phyloP scores from a whole-genome alignment of 306 rosid genomes.

The Prinsepia uniflora region DNA sequence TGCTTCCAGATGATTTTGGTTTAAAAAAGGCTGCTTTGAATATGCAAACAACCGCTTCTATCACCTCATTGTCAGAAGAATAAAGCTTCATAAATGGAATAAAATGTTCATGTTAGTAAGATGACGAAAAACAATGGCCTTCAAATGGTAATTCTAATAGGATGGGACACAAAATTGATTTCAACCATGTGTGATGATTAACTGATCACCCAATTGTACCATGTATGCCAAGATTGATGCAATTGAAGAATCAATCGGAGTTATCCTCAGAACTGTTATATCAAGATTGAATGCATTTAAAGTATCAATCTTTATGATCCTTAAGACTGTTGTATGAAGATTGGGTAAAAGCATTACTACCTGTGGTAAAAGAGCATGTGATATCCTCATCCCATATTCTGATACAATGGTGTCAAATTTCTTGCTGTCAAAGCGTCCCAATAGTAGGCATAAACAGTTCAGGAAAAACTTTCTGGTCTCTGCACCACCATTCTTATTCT shows the following conservation, averaged over 20 bases:
- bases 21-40: conserved; percentile 67
- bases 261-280: background rate
- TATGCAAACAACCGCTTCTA: conserved; percentile 60
- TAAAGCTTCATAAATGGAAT: conserved; percentile 52
- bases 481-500: conserved; percentile 51
- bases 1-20: conserved; percentile 50
- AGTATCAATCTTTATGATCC: background rate
- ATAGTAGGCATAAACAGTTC: conserved; percentile 76
- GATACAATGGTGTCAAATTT: conserved; percentile 51
- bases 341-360: conserved; percentile 28
- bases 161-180: background rate
- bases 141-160: background rate
- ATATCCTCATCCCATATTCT: conserved; percentile 64
- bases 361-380: conserved; percentile 70
- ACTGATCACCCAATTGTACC: background rate
- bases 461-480: conserved; percentile 81
- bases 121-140: background rate
- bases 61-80: conserved; percentile 63
- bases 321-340: background rate
- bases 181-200: background rate
- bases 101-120: conserved; percentile 14
- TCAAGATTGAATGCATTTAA: background rate
- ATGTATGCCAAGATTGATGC: background rate
- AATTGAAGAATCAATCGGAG: background rate
- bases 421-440: conserved; percentile 74